Base-by-base conservation (phyloP, 2,329 filamentous ascomycete species). In the Calcarisporium arbuscula region DNA sequence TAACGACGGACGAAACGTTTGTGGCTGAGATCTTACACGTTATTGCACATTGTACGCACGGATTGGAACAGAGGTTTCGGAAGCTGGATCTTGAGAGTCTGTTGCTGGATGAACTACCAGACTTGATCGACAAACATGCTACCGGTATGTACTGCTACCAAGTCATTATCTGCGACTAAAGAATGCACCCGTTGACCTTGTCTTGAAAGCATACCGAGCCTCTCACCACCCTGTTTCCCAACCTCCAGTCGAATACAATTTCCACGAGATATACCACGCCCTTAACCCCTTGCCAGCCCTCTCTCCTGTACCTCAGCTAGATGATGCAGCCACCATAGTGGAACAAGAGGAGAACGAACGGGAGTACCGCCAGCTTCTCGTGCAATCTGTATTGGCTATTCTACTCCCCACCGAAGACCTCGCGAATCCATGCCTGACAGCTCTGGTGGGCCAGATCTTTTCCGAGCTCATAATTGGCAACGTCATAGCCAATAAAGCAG, bases 391-490 rank as follows among this genome's bases (percentile, higher is more conserved):
- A 23, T 67, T 98, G 42, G 82, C 86, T 17, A 70, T 95, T 34
- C 72, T 98, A 12, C 71, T 98, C 15, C 92, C 92, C 8, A 92
- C 88, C 12, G 90, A 96, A 52, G 90, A 96, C 56, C 68, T 96
- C 25, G 80, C 90, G 51, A 96, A 95, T 56, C 77, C 77, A 35
- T 94, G 86, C 56, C 68, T 96, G 50, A 82, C 85, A 37, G 74
- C 85, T 22, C 68, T 98, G 42, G 82, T 95, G 42, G 79, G 80
- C 35, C 87, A 95, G 60, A 84, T 96, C 45, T 71, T 96, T 42
- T 85, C 88, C 6, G 88, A 95, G 60, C 79, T 94, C 56, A 85
- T 96, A 42, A 70, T 98, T 44, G 86, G 86, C 42, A 88, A 86
- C 48, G 74, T 83, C 38, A 70, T 95, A 49, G 79, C 80, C 49